Conservation (phyloP, 2,329 filamentous ascomycete genomes). For the Neofusicoccum umdonicola region DNA sequence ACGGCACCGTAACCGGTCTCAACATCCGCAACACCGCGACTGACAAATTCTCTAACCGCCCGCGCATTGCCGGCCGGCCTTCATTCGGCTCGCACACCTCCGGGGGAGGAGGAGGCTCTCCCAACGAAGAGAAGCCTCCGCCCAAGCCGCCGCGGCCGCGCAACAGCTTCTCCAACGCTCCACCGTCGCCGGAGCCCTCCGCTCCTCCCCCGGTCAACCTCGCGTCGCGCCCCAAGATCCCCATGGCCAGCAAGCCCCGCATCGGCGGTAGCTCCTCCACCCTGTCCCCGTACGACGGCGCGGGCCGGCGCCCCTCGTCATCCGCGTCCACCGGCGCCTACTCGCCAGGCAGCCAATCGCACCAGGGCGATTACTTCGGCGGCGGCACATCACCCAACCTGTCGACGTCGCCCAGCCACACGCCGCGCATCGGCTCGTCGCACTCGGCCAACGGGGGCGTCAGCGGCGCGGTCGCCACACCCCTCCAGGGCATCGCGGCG, state of each 20-base stretch:
- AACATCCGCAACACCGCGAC: conserved; percentile 43
- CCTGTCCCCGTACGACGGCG: conserved; percentile 8
- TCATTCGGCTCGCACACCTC: conserved; percentile 23
- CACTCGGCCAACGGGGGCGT: neutral
- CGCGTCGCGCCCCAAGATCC: conserved; percentile 32
- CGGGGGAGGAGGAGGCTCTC: neutral
- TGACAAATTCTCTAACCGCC: conserved; percentile 28
- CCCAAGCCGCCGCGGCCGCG: conserved; percentile 16
- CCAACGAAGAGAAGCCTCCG: neutral
- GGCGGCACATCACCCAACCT: conserved; percentile 25
- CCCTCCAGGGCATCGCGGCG: conserved; percentile 15
- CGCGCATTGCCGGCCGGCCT: conserved; percentile 21
- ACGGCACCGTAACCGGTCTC: conserved; percentile 46
- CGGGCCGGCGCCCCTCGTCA: conserved; percentile 40
- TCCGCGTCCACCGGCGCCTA: conserved; percentile 36
- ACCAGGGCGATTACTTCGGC: conserved; percentile 6
- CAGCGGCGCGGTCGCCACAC: conserved; percentile 5
- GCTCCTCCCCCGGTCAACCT: conserved; percentile 13
- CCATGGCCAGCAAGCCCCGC: conserved; percentile 10
- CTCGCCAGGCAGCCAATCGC: conserved; percentile 39
- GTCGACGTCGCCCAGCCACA: neutral
- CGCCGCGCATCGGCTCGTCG: neutral
- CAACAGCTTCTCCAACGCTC: conserved; percentile 6
- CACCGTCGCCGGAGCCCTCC: conserved; percentile 6
- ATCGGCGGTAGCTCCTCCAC: neutral